These are phyloP conservation scores for Boeremia exigua DNA, from an alignment of 2,329 filamentous ascomycete species.

Conservation along the genomic window DNA sequence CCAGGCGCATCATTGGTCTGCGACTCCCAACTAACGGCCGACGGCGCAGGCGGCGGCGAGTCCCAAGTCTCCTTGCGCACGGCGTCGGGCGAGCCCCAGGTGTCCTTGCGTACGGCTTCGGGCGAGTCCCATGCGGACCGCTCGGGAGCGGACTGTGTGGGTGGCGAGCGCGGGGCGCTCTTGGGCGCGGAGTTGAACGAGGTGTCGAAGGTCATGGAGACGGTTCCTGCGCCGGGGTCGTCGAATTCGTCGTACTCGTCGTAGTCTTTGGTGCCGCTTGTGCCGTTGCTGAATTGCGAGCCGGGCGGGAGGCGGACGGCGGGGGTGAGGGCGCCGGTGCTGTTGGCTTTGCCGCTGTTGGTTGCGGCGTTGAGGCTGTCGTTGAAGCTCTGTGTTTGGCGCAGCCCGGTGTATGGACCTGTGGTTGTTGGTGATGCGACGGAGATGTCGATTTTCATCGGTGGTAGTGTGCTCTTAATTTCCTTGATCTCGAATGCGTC, in stretches of 20 bases:
- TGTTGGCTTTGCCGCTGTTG: conserved; percentile 16
- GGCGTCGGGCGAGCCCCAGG: neutral
- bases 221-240: conserved; percentile 32
- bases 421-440: conserved; percentile 20
- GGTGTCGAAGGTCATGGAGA: conserved; percentile 55
- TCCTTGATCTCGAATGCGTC: conserved; percentile 70
- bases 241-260: conserved; percentile 47
- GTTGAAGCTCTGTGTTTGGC: conserved; percentile 52
- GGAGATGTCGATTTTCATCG: conserved; percentile 74
- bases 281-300: conserved; percentile 25
- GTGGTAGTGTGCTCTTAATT: conserved; percentile 84
- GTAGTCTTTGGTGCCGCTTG: conserved; percentile 24
- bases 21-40: conserved; percentile 1
- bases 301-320: conserved; percentile 9
- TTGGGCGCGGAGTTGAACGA: conserved; percentile 38
- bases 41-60: neutral
- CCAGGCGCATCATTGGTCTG: conserved; percentile 27
- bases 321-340: conserved; percentile 21
- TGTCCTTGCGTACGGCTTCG: neutral
- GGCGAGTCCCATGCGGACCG: conserved; percentile 4
- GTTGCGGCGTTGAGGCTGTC: conserved; percentile 36
- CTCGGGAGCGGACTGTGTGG: conserved; percentile 1
- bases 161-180: conserved; percentile 1
- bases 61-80: neutral
- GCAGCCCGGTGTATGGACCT: conserved; percentile 36